phyloP scores from a whole-genome alignment of 1,284 basidiomycete species.

The Ceratobasidium sp. region DNA sequence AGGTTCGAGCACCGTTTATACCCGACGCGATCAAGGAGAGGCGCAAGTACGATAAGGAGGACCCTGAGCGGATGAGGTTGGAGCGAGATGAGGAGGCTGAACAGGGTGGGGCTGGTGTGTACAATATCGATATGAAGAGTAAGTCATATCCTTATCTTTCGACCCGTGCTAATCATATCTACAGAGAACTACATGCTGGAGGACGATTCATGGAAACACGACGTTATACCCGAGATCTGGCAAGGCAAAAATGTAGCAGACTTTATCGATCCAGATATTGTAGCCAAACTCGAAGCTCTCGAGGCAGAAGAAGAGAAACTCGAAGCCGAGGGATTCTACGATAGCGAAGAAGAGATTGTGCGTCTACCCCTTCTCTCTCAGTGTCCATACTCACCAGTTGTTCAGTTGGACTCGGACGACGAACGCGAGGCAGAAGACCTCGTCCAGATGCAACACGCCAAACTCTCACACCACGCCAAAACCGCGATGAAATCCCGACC shows the following conservation, averaged over 20 bases:
- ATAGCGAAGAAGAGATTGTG: conserved; percentile 87
- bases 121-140: conserved; percentile 91
- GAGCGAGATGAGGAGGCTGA: conserved; percentile 85
- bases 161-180: not conserved
- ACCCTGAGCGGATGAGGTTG: conserved; percentile 78
- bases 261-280: conserved; percentile 99
- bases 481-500: conserved; percentile 90
- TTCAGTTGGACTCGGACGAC: conserved; percentile 91
- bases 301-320: conserved; percentile 97
- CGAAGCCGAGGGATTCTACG: conserved; percentile 95
- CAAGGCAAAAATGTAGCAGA: conserved; percentile 99
- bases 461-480: conserved; percentile 83
- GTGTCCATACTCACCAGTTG: not conserved
- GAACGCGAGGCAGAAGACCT: conserved; percentile 81
- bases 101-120: conserved; percentile 89
- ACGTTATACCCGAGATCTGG: conserved; percentile 95
- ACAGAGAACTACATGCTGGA: conserved; percentile 92
- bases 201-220: conserved; percentile 96
- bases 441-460: conserved; percentile 77
- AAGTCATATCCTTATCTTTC: conserved; percentile 54
- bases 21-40: conserved; percentile 80
- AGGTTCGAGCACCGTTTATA: conserved; percentile 86
- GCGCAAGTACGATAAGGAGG: conserved; percentile 88
- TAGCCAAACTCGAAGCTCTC: conserved; percentile 95
- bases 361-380: conserved; percentile 50